Percentiles rank a stretch among this genome's conserved stretches.
These are phyloP conservation scores for Penicillium sp. DNA, from an alignment of 2,329 filamentous ascomycete species.

Conservation along the genomic window DNA sequence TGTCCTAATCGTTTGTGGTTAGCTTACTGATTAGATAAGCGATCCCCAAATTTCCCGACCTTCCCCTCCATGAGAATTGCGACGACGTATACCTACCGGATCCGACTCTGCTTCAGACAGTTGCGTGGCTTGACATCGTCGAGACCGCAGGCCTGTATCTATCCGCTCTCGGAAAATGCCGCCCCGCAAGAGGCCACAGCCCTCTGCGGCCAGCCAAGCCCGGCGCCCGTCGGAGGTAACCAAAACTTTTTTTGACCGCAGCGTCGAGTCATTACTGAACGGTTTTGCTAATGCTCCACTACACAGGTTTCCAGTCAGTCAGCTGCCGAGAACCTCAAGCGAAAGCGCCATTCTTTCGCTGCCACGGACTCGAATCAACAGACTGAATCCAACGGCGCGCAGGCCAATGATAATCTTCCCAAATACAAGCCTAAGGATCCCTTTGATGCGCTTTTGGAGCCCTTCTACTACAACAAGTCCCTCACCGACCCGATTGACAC, in stretches of 20 bases:
- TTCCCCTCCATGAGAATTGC: slow-evolving; percentile 22
- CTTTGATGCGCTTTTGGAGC: slow-evolving; percentile 62
- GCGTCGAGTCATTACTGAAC: neutral
- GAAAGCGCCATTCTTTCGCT: slow-evolving; percentile 27
- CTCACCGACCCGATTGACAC: slow-evolving; percentile 67
- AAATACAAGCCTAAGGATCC: slow-evolving; percentile 34
- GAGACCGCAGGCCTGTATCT: slow-evolving; percentile 2
- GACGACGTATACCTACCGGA: slow-evolving; percentile 1
- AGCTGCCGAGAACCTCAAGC: slow-evolving; percentile 23
- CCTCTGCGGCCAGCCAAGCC: slow-evolving; percentile 25
- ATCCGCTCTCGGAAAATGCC: slow-evolving; percentile 28
- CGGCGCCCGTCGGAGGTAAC: slow-evolving; percentile 33
- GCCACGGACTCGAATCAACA: slow-evolving; percentile 22
- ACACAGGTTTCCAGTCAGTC: slow-evolving; percentile 16
- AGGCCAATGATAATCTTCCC: slow-evolving; percentile 15
- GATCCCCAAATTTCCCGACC: slow-evolving; percentile 23
- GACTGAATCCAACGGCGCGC: slow-evolving; percentile 7
- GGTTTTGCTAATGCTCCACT: slow-evolving; percentile 11
- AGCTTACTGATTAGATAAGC: slow-evolving; percentile 21
- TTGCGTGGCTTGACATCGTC: slow-evolving; percentile 10
- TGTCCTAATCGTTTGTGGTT: slow-evolving; percentile 13
- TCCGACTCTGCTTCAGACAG: slow-evolving; percentile 3
- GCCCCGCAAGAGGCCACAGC: slow-evolving; percentile 35
- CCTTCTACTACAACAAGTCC: slow-evolving; percentile 65
- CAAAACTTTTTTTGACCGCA: slow-evolving; percentile 25